Conservation (phyloP, 306 rosid species). For the Geum urbanum region DNA sequence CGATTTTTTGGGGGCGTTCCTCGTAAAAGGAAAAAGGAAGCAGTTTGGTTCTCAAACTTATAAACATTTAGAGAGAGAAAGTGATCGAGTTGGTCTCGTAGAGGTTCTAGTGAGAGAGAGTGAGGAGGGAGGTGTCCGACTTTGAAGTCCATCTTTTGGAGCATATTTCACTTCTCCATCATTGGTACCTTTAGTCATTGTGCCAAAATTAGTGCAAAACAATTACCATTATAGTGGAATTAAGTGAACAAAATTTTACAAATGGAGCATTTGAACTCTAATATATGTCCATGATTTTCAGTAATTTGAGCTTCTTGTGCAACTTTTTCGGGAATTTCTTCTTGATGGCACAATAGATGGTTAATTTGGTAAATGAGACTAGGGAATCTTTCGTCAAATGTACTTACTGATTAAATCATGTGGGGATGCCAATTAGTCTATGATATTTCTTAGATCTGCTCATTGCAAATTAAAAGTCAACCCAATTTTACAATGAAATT, state of each 20-base stretch:
- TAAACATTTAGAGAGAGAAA: slow-evolving; percentile 19
- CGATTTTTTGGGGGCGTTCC: slow-evolving; percentile 29
- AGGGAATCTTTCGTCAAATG: slow-evolving; percentile 7
- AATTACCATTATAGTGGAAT: not conserved
- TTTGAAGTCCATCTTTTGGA: slow-evolving; percentile 16
- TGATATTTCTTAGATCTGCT: not conserved
- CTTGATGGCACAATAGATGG: not conserved
- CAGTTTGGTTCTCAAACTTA: slow-evolving; percentile 29
- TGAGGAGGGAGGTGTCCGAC: not conserved
- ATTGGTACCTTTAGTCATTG: slow-evolving; percentile 22
- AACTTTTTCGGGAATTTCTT: not conserved
- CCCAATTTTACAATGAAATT: not conserved
- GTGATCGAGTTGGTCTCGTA: not conserved
- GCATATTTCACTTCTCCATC: not conserved
- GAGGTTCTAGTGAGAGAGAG: slow-evolving; percentile 11
- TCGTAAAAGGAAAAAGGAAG: slow-evolving; percentile 29
- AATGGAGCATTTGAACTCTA: not conserved
- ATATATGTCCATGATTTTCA: not conserved
- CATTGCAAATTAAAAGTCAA: not conserved
- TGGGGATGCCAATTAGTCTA: not conserved
- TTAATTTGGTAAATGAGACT: not conserved
- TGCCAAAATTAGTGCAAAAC: not conserved
- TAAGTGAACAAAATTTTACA: not conserved
- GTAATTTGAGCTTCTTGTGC: not conserved
- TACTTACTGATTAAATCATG: not conserved